Evolutionary conservation across 2,329 filamentous ascomycete genomes (phyloP).

Genomic region (Ophiostoma australiae): DNA sequence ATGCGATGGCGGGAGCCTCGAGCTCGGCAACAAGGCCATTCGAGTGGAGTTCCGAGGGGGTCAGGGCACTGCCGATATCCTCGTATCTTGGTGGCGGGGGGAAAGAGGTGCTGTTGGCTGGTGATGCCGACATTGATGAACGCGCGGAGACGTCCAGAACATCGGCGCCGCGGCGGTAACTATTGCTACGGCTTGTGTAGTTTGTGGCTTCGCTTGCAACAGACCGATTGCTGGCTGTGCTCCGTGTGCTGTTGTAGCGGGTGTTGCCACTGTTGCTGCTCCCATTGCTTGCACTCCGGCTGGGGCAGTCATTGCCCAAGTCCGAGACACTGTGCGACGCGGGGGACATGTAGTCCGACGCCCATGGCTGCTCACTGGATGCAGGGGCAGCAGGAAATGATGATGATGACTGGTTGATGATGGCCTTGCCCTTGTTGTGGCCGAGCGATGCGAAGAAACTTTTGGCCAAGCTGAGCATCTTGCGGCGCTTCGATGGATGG

Average conservation of each 20-base stretch:
- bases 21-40: constrained; percentile 49
- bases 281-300: constrained; percentile 21
- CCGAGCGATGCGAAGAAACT: constrained; percentile 51
- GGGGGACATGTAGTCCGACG: constrained; percentile 9
- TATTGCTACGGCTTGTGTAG: constrained; percentile 19
- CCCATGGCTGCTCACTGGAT: constrained; percentile 1
- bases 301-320: constrained; percentile 14
- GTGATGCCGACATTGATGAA: constrained; percentile 13
- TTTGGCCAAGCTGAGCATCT: constrained; percentile 50
- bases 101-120: constrained; percentile 24
- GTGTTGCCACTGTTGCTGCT: constrained; percentile 17
- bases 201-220: neutral
- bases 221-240: constrained; percentile 25
- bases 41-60: constrained; percentile 42
- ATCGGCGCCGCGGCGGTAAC: constrained; percentile 13
- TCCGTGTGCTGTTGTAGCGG: constrained; percentile 13
- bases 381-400: constrained; percentile 9
- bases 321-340: constrained; percentile 17
- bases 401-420: constrained; percentile 28
- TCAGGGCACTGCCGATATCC: constrained; percentile 29
- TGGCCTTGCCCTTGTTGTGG: constrained; percentile 39
- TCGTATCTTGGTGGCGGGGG: constrained; percentile 47
- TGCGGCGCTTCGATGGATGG: constrained; percentile 49
- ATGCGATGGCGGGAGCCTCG: constrained; percentile 43
- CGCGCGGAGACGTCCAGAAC: neutral